Evolutionary conservation across 306 rosid species (phyloP), one percentile per base, ranked within the genome.

Genomic region (Cicer yamashitae): DNA sequence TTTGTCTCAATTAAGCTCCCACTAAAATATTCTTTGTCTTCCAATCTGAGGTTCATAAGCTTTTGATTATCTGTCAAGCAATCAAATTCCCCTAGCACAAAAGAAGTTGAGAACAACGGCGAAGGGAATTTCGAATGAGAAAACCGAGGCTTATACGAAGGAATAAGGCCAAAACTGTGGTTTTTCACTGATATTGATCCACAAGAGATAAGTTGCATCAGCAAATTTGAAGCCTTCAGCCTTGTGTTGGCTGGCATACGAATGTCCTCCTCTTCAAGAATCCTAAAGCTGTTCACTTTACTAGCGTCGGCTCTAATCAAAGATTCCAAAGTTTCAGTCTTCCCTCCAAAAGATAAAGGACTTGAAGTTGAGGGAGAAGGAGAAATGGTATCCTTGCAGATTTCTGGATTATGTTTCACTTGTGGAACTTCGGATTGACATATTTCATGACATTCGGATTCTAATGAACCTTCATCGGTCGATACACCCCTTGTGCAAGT

Each of bases 401-500:
- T 89, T 81, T 88, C 91, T 1, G 76, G 72, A 86, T 85, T 96
- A 54, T 87, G 84, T 78, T 88, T 96, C 67, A 51, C 77, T 61
- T 78, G 78, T 6, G 84, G 77, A 82, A 51, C 77, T 77, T 71
- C 87, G 69, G 83, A 65, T 71, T 41, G 89, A 83, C 82, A 70
- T 14, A 60, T 84, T 70, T 85, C 88, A 64, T 81, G 51, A 78
- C 85, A 85, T 37, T 86, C 90, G 9, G 85, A 82, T 81, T 83
- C 90, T 51, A 87, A 39, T 1, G 91, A 80, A 5, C 98, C 86
- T 7, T 92, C 97, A 65, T 92, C 99, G 1, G 99, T 96, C 5
- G 99, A 96, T 67, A 96, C 98, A 60, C 98, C 98, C 81, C 98
- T 88, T 11, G 96, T 88, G 86, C 99, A 96, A 67, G 92, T 90